Percentiles rank a stretch among this genome's conserved stretches.
These are phyloP conservation scores for Penicillium capsulatum DNA, from an alignment of 2,329 filamentous ascomycete species.

Conservation along the genomic window DNA sequence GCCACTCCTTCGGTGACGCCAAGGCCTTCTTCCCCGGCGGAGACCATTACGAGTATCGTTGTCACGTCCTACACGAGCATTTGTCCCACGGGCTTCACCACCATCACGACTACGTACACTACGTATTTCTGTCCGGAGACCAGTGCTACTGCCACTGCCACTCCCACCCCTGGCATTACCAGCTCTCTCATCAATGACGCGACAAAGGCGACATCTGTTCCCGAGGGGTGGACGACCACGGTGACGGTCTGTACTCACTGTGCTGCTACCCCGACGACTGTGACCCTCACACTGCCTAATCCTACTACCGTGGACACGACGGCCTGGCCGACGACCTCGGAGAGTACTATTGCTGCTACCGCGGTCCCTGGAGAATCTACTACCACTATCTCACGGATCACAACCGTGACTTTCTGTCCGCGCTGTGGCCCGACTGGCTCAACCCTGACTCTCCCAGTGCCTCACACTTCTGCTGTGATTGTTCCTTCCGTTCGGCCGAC, in stretches of 20 bases:
- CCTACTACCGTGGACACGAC: constrained; percentile 11
- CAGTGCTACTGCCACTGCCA: constrained; percentile 27
- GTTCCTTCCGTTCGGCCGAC: background rate
- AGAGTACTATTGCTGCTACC: constrained; percentile 5
- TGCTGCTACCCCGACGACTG: constrained; percentile 37
- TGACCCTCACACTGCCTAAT: constrained; percentile 33
- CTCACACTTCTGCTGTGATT: constrained; percentile 7
- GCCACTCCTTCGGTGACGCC: constrained; percentile 12
- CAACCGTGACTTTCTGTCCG: constrained; percentile 19
- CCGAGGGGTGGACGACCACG: constrained; percentile 40
- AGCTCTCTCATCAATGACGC: constrained; percentile 15
- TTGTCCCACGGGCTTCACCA: constrained; percentile 43
- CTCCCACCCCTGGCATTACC: constrained; percentile 23
- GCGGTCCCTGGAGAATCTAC: constrained; percentile 1
- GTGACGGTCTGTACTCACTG: constrained; percentile 40
- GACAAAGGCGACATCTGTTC: constrained; percentile 23
- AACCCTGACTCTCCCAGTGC: constrained; percentile 21
- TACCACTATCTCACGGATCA: constrained; percentile 13
- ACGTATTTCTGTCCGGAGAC: constrained; percentile 37
- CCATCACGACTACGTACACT: constrained; percentile 38
- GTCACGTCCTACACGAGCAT: constrained; percentile 42
- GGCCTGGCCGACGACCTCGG: constrained; percentile 1
- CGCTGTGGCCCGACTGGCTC: constrained; percentile 19
- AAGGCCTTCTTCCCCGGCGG: constrained; percentile 16
- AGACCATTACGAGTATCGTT: constrained; percentile 36